Base-by-base conservation (phyloP, 768 basidiomycete species). In the Suillus decipiens region DNA sequence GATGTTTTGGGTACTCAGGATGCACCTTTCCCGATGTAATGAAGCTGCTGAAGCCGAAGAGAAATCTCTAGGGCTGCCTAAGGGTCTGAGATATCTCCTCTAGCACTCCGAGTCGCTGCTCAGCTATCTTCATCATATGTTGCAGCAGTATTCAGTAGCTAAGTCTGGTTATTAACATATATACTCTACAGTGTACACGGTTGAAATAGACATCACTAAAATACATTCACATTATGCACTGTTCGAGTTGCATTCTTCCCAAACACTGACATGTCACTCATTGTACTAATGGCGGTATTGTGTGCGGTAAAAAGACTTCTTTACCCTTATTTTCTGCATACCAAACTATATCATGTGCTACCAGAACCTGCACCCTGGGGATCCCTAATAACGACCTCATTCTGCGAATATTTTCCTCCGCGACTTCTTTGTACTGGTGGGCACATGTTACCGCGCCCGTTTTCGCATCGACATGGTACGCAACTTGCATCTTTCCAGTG, bases 321-420 rank as follows among this genome's bases (percentile, higher is more conserved):
- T 76, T 77, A 34, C 73, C 81, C 63, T 76, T 77, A 67, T 85
- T 82, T 48, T 73, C 73, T 34, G 76, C 70, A 64, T 83, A 86
- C 84, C 84, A 87, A 36, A 74, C 76, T 43, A 68, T 74, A 68
- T 87, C 85, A 69, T 87, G 86, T 48, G 84, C 82, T 28, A 87
- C 63, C 51, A 87, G 58, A 28, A 87, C 79, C 58, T 72, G 75
- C 42, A 84, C 82, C 41, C 79, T 70, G 34, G 77, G 77, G 6
- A 76, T 63, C 28, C 70, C 67, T 60, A 76, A 68, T 61, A 86
- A 64, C 68, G 70, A 72, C 55, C 77, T 72, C 11, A 86, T 75
- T 24, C 78, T 70, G 48, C 56, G 61, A 56, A 86, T 77, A 63
- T 81, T 80, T 50, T 77, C 70, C 65, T 79, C 76, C 3, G 84